Percentiles rank a stretch among this genome's conserved stretches.
These are phyloP conservation scores for Aspergillus costaricaensis DNA, from an alignment of 2,329 filamentous ascomycete species.

Conservation along the genomic window DNA sequence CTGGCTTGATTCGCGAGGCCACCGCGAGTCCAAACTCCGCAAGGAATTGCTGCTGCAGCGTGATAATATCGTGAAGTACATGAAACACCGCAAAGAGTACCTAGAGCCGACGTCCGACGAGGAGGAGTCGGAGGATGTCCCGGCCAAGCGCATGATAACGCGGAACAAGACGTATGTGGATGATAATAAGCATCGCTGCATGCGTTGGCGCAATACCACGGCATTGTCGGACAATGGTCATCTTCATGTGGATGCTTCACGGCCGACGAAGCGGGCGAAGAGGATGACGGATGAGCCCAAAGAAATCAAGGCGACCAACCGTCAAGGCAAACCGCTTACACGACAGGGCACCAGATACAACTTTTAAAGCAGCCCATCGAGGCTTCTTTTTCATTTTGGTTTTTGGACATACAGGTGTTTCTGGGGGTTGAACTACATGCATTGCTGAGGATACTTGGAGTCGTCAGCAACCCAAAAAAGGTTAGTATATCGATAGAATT, in stretches of 20 bases:
- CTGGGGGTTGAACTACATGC: neutral
- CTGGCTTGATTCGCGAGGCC: constrained; percentile 86
- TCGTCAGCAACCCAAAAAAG: constrained; percentile 11
- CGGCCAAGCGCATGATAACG: constrained; percentile 60
- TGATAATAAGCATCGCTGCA: constrained; percentile 59
- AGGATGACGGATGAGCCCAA: constrained; percentile 44
- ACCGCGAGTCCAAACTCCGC: constrained; percentile 80
- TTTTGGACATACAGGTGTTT: constrained; percentile 9
- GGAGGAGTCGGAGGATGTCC: constrained; percentile 48
- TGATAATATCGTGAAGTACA: constrained; percentile 74
- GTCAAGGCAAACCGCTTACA: constrained; percentile 53
- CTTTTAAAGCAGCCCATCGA: constrained; percentile 32
- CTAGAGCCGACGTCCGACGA: constrained; percentile 58
- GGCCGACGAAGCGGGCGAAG: constrained; percentile 53
- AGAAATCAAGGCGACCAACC: constrained; percentile 45
- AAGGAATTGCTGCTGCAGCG: constrained; percentile 81
- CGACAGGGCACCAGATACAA: constrained; percentile 54
- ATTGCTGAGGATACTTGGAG: constrained; percentile 13
- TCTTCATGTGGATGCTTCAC: constrained; percentile 60
- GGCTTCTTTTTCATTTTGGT: neutral
- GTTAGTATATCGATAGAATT: constrained; percentile 16
- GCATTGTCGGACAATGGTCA: constrained; percentile 61
- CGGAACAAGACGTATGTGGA: constrained; percentile 63
- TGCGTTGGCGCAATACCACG: constrained; percentile 66
- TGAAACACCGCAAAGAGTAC: constrained; percentile 77